Evolutionary conservation across 2,329 filamentous ascomycete species (phyloP).

Genomic region (Diplodia mutila): DNA sequence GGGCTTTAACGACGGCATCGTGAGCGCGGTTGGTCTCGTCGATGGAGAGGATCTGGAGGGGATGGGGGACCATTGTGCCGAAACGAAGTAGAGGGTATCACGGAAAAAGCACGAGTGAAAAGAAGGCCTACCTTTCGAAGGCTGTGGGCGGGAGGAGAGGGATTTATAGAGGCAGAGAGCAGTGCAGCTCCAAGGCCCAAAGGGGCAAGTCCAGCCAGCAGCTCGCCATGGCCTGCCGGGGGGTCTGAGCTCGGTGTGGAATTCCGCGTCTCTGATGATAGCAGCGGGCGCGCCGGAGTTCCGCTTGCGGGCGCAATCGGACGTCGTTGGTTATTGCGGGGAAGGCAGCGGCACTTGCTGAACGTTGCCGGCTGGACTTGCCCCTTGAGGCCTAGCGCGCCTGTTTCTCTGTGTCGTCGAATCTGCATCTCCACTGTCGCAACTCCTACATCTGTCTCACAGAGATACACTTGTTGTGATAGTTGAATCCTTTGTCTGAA

Average conservation of each 20-base stretch:
- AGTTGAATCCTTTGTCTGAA: too few species aligned
- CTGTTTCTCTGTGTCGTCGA: neutral
- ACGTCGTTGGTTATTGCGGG: slow-evolving; percentile 3
- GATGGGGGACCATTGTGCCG: slow-evolving; percentile 48
- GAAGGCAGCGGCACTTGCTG: neutral
- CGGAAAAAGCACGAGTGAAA: neutral
- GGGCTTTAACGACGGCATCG: slow-evolving; percentile 52
- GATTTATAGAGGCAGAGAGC: slow-evolving; percentile 6
- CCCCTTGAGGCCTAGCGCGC: neutral
- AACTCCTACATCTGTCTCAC: too few species aligned
- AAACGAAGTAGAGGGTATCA: slow-evolving; percentile 5
- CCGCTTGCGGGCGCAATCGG: slow-evolving; percentile 10
- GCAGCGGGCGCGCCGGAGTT: neutral
- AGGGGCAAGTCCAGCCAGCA: slow-evolving; percentile 17
- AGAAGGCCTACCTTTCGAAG: neutral
- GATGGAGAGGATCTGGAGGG: slow-evolving; percentile 60
- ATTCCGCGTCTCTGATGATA: neutral
- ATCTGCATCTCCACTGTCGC: neutral
- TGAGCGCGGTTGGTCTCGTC: slow-evolving; percentile 58
- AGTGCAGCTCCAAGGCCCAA: neutral
- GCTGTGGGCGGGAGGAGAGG: neutral
- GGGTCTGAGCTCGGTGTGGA: neutral
- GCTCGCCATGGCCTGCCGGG: slow-evolving; percentile 13
- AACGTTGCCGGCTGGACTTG: neutral
- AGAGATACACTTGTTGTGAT: too few species aligned